Conservation (phyloP, 192 early-diverging fungal species). For the Backusella morwellensis region DNA sequence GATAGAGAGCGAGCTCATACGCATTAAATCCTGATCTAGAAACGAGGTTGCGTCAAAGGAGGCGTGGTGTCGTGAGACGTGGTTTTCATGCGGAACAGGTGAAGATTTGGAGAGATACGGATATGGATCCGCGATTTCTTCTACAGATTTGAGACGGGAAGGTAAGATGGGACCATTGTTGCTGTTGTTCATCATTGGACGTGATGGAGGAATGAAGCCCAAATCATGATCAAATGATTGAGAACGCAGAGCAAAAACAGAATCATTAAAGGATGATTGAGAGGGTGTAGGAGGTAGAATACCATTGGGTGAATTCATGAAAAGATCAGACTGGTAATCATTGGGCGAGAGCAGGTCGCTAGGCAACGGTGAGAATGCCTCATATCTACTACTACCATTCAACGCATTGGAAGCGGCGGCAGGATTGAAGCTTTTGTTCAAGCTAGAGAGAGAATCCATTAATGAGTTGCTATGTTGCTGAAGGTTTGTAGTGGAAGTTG, state of each 20-base stretch:
- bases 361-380: constrained; percentile 45
- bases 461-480: background rate
- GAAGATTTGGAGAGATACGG: constrained; percentile 5
- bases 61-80: background rate
- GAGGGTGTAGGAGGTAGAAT: constrained; percentile 2
- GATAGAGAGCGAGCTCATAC: background rate
- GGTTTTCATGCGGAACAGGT: constrained; percentile 6
- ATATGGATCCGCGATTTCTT: constrained; percentile 3
- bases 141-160: background rate
- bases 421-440: background rate
- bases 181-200: background rate
- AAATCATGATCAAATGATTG: constrained; percentile 40
- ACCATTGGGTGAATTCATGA: constrained; percentile 2
- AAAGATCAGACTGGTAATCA: constrained; percentile 20
- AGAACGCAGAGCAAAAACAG: constrained; percentile 34
- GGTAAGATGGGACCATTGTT: background rate
- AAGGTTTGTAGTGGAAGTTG: background rate
- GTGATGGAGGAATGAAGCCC: constrained; percentile 13
- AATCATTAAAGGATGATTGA: constrained; percentile 39
- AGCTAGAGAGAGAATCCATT: constrained; percentile 47
- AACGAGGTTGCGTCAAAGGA: background rate
- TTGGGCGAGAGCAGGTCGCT: constrained; percentile 53
- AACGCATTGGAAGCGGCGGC: background rate
- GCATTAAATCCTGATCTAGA: constrained; percentile 10
- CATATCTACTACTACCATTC: constrained; percentile 12